These are phyloP conservation scores for Gossypium arboreum DNA, from an alignment of 345 rosid genomes.

Conservation along the genomic window DNA sequence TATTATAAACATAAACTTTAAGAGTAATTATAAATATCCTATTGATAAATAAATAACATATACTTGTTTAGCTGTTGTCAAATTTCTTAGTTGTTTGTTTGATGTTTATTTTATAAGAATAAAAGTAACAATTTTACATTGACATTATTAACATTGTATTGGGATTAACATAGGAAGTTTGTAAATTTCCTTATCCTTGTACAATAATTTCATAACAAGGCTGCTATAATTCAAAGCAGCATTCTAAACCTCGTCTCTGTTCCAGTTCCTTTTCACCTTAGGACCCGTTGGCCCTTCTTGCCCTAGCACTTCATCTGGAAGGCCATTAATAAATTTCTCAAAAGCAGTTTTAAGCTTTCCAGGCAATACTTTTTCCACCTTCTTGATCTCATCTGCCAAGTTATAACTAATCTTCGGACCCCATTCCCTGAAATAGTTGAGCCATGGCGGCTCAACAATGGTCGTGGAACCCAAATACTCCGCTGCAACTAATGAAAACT, in stretches of 20 bases:
- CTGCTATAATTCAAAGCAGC: background rate
- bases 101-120: no score
- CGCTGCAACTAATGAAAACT: constrained; percentile 44
- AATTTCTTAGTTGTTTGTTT: no score
- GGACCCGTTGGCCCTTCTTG: background rate
- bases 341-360: background rate
- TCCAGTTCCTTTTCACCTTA: background rate
- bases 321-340: background rate
- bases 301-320: background rate
- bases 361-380: background rate
- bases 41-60: no score
- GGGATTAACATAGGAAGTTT: no score
- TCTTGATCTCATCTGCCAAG: background rate
- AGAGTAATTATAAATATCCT: no score
- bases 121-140: no score
- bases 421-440: background rate
- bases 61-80: no score
- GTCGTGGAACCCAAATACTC: constrained; percentile 39
- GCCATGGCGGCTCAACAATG: background rate
- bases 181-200: no score
- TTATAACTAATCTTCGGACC: background rate
- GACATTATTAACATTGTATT: no score
- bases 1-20: no score
- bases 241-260: background rate
- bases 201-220: no score